Evolutionary conservation across 176 grass and related monocot genomes (phyloP).

Genomic region (Stipa capillata): DNA sequence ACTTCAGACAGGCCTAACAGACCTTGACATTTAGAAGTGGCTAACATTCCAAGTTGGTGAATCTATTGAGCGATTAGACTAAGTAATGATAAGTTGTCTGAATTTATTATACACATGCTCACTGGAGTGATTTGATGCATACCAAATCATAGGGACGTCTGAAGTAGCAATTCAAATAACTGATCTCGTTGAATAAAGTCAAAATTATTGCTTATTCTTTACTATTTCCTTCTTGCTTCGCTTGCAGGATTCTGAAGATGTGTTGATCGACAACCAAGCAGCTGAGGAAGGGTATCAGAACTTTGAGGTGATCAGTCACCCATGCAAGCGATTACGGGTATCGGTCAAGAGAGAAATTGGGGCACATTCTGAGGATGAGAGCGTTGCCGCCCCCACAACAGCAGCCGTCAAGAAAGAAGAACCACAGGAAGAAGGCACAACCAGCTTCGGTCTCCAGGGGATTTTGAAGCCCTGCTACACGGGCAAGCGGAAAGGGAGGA

Average conservation of each 20-base stretch:
- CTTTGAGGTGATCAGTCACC: slow-evolving; percentile 53
- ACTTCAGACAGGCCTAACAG: too few species aligned
- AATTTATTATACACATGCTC: not conserved
- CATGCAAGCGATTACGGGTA: slow-evolving; percentile 31
- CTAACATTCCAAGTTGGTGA: slow-evolving; percentile 4
- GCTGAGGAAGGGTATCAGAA: slow-evolving; percentile 67
- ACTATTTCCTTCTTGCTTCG: not conserved
- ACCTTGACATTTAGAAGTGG: too few species aligned
- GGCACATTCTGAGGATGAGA: slow-evolving; percentile 57
- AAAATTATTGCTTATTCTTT: not conserved
- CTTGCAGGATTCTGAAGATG: slow-evolving; percentile 68
- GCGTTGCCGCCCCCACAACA: slow-evolving; percentile 13
- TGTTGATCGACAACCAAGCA: slow-evolving; percentile 84
- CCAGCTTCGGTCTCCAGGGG: slow-evolving; percentile 28
- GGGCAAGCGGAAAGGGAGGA: slow-evolving; percentile 56
- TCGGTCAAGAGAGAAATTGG: slow-evolving; percentile 38
- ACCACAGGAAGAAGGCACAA: slow-evolving; percentile 42
- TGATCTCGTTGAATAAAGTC: not conserved
- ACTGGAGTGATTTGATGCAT: not conserved
- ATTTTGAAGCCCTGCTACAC: slow-evolving; percentile 52
- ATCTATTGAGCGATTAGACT: not conserved
- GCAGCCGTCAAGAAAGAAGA: not conserved
- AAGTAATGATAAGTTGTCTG: not conserved
- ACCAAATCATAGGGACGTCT: not conserved
- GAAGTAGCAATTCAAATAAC: too few species aligned